These are phyloP conservation scores for Cocos nucifera DNA, from an alignment of 176 grass and related monocot genomes.

Conservation along the genomic window DNA sequence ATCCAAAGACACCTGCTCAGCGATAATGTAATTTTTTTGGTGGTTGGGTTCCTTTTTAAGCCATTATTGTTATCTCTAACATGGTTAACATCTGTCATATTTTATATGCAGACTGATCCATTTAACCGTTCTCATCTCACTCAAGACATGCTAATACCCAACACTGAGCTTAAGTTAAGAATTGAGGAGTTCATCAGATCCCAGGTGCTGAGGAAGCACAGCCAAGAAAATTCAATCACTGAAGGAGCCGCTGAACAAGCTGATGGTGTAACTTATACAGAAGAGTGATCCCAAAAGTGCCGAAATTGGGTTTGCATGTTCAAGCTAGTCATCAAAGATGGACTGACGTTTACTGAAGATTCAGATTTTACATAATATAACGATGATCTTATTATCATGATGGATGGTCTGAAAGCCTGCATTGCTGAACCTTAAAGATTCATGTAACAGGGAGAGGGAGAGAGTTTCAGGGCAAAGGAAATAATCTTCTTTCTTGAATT, in stretches of 20 bases:
- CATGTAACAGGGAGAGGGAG: too few species aligned
- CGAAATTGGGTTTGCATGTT: too few species aligned
- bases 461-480: too few species aligned
- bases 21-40: conserved; percentile 49
- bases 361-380: too few species aligned
- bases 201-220: conserved; percentile 36
- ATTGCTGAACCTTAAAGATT: too few species aligned
- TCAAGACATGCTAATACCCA: conserved; percentile 86
- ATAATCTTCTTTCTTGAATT: too few species aligned
- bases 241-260: conserved; percentile 14
- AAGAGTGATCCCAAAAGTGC: conserved; percentile 11
- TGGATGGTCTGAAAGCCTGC: too few species aligned
- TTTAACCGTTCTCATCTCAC: conserved; percentile 93
- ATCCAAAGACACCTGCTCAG: conserved; percentile 95
- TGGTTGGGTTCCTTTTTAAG: not conserved
- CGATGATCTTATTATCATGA: too few species aligned
- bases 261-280: conserved; percentile 35
- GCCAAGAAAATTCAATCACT: not conserved
- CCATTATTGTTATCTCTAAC: not conserved
- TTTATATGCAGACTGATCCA: conserved; percentile 57
- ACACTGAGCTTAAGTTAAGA: conserved; percentile 54
- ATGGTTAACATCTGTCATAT: not conserved
- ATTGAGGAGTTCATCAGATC: conserved; percentile 76
- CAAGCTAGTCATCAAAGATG: too few species aligned
- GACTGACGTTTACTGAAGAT: too few species aligned